Evolutionary conservation across 1,284 basidiomycete genomes (phyloP), one percentile per base, ranked within the genome.

Genomic region (Retiboletus flavoniger): DNA sequence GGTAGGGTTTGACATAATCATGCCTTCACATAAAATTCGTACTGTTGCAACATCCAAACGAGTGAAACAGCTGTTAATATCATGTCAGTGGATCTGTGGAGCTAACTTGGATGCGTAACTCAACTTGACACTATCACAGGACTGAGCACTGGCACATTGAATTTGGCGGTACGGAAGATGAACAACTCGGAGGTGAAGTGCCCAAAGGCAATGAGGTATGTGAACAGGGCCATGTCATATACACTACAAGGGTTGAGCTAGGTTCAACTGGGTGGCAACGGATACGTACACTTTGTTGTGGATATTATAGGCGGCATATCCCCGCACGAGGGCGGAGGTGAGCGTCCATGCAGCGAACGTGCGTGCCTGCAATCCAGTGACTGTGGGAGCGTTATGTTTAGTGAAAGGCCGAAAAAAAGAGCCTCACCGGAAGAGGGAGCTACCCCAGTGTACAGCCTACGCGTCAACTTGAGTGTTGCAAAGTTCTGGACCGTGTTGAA

Each of bases 341-440:
- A 94, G 73, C 0, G 94, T 96, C 94, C 95, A 98, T 1, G 84
- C 79, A 3, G 81, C 93, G 68, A 96, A 96, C 2, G 93, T 90
- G 40, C 95, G 82, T 31, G 91, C 89, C 58, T 95, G 91, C 14
- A 98, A 78, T 14, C 79, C 74, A 9, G 89, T 94, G 19, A 97
- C 95, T 95, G 71, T 34, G 55, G 31, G 40, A 28, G 43, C 8
- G 43, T 48, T 44, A 42, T 47, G 35, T 35, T 46, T 45, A 26
- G 31, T 13, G 17, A 1, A 47, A 19, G 11, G 32, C n/a, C 5
- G 7, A 9, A 11, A 49, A 10, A 53, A n/a, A 36, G 39, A 3
- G 42, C 24, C 54, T 43, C 24, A 78, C 79, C 72, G 43, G 71
- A 69, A 21, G 72, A 59, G 45, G 82, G 75, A 70, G 84, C 75